Percentiles rank a stretch among this genome's conserved stretches.
phyloP scores from a whole-genome alignment of 2,329 filamentous ascomycete species.

The Nigrograna mackinnonii region DNA sequence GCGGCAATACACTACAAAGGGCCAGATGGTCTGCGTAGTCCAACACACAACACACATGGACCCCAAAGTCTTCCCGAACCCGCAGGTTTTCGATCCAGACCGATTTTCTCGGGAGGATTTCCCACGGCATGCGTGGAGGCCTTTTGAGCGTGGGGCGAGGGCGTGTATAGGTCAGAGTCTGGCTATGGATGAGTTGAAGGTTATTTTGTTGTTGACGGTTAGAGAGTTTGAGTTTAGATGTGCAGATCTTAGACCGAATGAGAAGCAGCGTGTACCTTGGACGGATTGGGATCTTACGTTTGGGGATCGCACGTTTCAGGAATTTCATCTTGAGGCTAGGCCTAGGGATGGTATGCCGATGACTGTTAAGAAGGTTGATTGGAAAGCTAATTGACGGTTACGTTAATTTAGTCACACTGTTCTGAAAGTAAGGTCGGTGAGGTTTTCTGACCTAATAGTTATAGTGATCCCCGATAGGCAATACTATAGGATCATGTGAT shows the following conservation, averaged over 20 bases:
- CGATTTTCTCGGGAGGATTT: constrained; percentile 43
- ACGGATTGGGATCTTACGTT: constrained; percentile 29
- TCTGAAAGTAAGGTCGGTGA: too few relatives aligned
- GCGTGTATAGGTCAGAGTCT: constrained; percentile 63
- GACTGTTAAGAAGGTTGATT: constrained; percentile 21
- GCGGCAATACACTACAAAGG: constrained; percentile 47
- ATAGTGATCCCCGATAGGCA: too few relatives aligned
- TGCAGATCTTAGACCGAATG: constrained; percentile 27
- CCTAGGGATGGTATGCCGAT: constrained; percentile 36
- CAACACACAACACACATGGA: constrained; percentile 41
- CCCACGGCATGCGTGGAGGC: constrained; percentile 55
- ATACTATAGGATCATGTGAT: too few relatives aligned
- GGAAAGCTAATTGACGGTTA: too few relatives aligned
- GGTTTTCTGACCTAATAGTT: too few relatives aligned
- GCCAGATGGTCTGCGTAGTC: constrained; percentile 47
- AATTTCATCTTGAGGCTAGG: constrained; percentile 33
- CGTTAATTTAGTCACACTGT: too few relatives aligned
- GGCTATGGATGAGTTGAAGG: constrained; percentile 56
- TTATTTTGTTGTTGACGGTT: constrained; percentile 54
- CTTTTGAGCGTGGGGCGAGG: constrained; percentile 59
- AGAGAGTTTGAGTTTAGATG: constrained; percentile 54
- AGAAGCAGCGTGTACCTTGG: constrained; percentile 25
- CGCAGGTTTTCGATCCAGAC: constrained; percentile 34
- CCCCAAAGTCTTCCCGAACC: constrained; percentile 27
- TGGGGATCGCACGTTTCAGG: constrained; percentile 35